These are phyloP conservation scores for Teunomyces panamensis DNA, from an alignment of 805 yeast species.

Conservation along the genomic window DNA sequence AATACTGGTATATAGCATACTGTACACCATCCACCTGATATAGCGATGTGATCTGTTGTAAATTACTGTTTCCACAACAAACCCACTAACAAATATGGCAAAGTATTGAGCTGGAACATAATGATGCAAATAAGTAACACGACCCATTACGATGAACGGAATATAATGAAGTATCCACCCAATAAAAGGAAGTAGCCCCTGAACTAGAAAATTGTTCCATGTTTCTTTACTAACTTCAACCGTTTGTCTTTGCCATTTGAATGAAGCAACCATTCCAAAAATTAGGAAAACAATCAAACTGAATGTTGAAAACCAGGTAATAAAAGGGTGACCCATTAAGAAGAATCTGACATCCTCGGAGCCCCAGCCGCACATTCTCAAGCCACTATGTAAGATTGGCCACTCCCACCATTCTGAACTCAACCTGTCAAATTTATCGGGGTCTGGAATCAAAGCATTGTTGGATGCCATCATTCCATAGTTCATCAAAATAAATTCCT, in stretches of 20 bases:
- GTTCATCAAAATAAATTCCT: conserved; percentile 69
- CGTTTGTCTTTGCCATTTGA: conserved; percentile 34
- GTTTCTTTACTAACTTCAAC: conserved; percentile 16
- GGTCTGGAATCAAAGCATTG: conserved; percentile 77
- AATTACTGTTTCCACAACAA: conserved; percentile 18
- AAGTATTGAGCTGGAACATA: conserved; percentile 44
- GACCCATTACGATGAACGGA: conserved; percentile 42
- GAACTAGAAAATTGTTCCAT: conserved; percentile 28
- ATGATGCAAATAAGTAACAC: conserved; percentile 44
- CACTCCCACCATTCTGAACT: conserved; percentile 83
- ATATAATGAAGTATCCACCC: conserved; percentile 41
- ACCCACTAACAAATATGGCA: conserved; percentile 21
- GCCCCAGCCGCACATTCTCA: conserved; percentile 78
- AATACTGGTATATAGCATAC: conserved; percentile 46
- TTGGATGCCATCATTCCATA: conserved; percentile 82
- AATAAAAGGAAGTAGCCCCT: conserved; percentile 33
- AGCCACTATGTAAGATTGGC: conserved; percentile 67
- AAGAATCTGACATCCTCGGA: conserved; percentile 53
- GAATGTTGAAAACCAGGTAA: conserved; percentile 55
- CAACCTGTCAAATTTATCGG: conserved; percentile 65
- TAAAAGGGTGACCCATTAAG: conserved; percentile 71
- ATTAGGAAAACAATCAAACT: conserved; percentile 20
- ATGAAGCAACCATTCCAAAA: conserved; percentile 15
- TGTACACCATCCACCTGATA: conserved; percentile 34
- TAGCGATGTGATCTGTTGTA: conserved; percentile 13